Evolutionary conservation across 768 basidiomycete species (phyloP), one percentile per base, ranked within the genome.

Genomic region (Coprinopsis sp.): DNA sequence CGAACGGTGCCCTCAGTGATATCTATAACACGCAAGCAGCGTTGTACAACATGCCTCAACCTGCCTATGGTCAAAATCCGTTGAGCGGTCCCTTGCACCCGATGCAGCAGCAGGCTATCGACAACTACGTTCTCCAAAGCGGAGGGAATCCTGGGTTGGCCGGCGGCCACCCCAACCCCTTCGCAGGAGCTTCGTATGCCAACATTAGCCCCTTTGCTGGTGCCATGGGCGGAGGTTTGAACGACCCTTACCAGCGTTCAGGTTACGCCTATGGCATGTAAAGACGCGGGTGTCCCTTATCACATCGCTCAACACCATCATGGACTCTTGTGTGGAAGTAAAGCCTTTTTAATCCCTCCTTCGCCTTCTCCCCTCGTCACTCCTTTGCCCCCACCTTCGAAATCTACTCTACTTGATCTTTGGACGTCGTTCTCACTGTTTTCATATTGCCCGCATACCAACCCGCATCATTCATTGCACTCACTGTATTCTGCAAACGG

Each of bases 201-300:
- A 67, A 61, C 54, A 57, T 74, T 46, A 69, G 67, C 58, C 68
- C 68, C 30, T 82, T 79, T 59, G 75, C 75, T 58, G 79, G 75
- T 58, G 71, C 72, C 30, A 78, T 81, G 31, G 72, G 74, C 37
- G 66, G 62, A 36, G 69, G 78, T 31, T 69, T 84, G 58, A 79
- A 72, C 57, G 87, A 89, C 65, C 85, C 84, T 27, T 91, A 91
- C 71, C 84, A 86, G 69, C 72, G 79, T 60, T 70, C 81, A 37
- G 69, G 71, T 53, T 91, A 84, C 58, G 83, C 81, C 49, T 91
- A 91, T 58, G 81, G 84, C 60, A 87, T 89, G 85, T 90, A 76
- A 81, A 50, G 51, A 51, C 49, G 51, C 56, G 54, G 44, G 51
- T 49, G 41, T 50, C 52, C 53, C 52, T 52, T 43, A 57, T 47